Evolutionary conservation across 805 yeast species (phyloP).

Genomic region (Lachancea sp.): DNA sequence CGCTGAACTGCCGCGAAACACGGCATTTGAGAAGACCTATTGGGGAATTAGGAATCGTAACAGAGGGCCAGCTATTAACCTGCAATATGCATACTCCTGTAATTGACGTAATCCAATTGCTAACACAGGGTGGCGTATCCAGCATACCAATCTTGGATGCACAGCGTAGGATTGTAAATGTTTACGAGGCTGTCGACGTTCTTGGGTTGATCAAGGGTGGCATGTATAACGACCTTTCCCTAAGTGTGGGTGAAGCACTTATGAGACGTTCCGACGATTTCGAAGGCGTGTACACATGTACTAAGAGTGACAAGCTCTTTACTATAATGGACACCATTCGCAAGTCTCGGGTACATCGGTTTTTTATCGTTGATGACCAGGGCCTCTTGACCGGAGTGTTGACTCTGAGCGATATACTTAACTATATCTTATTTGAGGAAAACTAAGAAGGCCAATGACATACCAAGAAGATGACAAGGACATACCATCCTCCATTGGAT

Average conservation of each 20-base stretch:
- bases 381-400: conserved; percentile 77
- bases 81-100: conserved; percentile 90
- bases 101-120: conserved; percentile 78
- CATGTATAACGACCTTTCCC: conserved; percentile 78
- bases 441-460: conserved; percentile 10
- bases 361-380: conserved; percentile 83
- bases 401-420: conserved; percentile 84
- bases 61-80: conserved; percentile 53
- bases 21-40: conserved; percentile 74
- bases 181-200: conserved; percentile 94
- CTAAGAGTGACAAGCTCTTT: conserved; percentile 75
- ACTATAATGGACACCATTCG: conserved; percentile 91
- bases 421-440: conserved; percentile 68
- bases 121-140: conserved; percentile 75
- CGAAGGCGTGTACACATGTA: conserved; percentile 96
- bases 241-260: conserved; percentile 93
- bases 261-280: conserved; percentile 87
- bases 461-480: not conserved
- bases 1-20: conserved; percentile 93
- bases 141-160: conserved; percentile 92
- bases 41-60: conserved; percentile 59
- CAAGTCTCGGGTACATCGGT: conserved; percentile 82
- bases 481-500: too few species aligned
- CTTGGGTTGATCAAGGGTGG: conserved; percentile 91
- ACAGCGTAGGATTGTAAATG: conserved; percentile 59